phyloP scores from a whole-genome alignment of 2,329 filamentous ascomycete genomes.

The Acephala macrosclerotiorum region DNA sequence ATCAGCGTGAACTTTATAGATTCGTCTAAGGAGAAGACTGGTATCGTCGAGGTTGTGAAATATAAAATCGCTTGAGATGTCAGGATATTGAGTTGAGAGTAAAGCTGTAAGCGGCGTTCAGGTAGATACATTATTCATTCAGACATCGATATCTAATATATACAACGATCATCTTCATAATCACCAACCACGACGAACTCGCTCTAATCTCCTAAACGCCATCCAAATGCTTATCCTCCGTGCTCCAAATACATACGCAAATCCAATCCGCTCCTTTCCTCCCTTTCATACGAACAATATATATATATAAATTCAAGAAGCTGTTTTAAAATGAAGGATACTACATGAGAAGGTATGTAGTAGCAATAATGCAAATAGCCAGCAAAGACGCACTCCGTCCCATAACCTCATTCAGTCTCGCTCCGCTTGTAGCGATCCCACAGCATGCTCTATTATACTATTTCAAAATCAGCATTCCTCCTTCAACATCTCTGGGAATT shows the following conservation, averaged over 20 bases:
- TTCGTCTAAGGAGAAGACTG: no score
- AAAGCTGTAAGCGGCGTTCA: no score
- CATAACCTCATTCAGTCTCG: constrained; percentile 26
- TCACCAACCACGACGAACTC: no score
- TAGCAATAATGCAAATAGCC: constrained; percentile 20
- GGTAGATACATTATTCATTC: no score
- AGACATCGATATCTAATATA: no score
- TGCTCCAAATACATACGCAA: not conserved
- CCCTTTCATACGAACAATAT: not conserved
- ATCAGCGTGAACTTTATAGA: no score
- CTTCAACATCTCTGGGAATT: not conserved
- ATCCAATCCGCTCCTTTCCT: not conserved
- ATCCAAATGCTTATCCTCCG: not conserved
- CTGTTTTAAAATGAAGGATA: not conserved
- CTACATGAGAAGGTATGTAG: constrained; percentile 21
- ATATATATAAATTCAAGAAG: not conserved
- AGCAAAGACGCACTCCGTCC: constrained; percentile 23
- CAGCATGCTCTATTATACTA: constrained; percentile 56
- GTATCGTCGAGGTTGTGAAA: no score
- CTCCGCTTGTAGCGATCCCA: constrained; percentile 49
- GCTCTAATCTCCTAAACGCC: not conserved
- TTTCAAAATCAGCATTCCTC: not conserved
- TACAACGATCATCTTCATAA: no score
- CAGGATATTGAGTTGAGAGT: no score
- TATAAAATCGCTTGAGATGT: no score